These are phyloP conservation scores for Cladosporium sp. DNA, from an alignment of 2,329 filamentous ascomycete species.

Conservation along the genomic window DNA sequence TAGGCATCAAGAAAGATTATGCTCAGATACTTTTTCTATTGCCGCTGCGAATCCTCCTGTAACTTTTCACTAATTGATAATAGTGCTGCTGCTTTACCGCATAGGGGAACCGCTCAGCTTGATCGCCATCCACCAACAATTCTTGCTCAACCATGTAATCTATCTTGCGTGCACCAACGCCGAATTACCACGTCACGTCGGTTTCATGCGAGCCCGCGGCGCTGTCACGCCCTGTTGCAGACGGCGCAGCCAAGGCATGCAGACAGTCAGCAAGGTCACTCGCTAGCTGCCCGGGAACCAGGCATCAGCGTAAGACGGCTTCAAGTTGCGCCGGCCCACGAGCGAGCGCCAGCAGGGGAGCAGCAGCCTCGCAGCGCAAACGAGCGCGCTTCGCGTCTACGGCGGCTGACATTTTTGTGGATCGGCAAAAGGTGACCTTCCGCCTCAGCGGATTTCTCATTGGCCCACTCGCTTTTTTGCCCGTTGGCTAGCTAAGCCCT, in stretches of 20 bases:
- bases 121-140: neutral
- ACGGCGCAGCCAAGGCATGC: neutral
- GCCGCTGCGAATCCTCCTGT: neutral
- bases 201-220: slow-evolving; percentile 5
- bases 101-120: neutral
- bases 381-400: slow-evolving; percentile 2
- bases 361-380: neutral
- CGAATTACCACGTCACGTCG: neutral
- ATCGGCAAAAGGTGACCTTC: slow-evolving; percentile 6
- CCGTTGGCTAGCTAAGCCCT: slow-evolving; percentile 8
- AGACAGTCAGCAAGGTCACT: slow-evolving; percentile 9
- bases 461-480: slow-evolving; percentile 12
- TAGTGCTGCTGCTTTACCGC: neutral
- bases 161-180: neutral
- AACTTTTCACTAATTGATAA: neutral
- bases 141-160: neutral
- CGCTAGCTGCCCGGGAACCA: slow-evolving; percentile 15
- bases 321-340: slow-evolving; percentile 3
- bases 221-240: slow-evolving; percentile 4
- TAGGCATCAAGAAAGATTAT: neutral
- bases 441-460: slow-evolving; percentile 9
- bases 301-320: slow-evolving; percentile 10
- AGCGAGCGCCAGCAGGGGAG: neutral
- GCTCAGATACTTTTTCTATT: neutral
- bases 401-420: neutral